phyloP scores from a whole-genome alignment of 1,284 basidiomycete species.

The Entoloma clypeatum region DNA sequence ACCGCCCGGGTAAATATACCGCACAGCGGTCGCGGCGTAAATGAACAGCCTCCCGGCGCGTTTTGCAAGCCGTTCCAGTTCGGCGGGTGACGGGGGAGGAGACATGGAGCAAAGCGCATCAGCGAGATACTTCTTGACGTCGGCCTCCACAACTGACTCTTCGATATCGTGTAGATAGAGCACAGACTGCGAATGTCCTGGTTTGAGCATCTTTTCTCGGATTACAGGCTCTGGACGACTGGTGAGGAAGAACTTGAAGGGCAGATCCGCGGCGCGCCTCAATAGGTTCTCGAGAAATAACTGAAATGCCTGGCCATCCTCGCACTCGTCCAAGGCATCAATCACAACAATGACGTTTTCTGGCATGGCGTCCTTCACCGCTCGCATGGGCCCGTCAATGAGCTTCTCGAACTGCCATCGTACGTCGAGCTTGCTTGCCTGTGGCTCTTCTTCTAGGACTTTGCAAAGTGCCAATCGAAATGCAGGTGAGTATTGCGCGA shows the following conservation, averaged over 20 bases:
- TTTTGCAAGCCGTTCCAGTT: neutral
- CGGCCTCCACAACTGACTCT: neutral
- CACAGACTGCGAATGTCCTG: neutral
- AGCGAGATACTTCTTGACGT: neutral
- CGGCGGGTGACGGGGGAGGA: neutral
- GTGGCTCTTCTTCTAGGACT: too few species aligned
- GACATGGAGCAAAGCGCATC: neutral
- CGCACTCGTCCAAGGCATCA: conserved; percentile 1
- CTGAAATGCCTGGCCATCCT: neutral
- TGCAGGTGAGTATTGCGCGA: too few species aligned
- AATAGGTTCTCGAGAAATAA: neutral
- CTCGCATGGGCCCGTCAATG: too few species aligned
- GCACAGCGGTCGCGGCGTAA: neutral
- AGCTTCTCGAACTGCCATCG: too few species aligned
- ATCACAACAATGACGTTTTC: neutral
- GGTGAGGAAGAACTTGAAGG: conserved; percentile 1
- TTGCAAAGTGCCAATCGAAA: too few species aligned
- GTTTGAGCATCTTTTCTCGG: neutral
- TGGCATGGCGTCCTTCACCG: neutral
- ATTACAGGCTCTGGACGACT: neutral
- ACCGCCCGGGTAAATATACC: neutral
- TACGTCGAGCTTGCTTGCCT: too few species aligned
- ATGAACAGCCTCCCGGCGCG: conserved; percentile 2
- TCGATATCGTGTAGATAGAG: conserved; percentile 3
- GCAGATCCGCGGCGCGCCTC: neutral